Conservation (phyloP, 257 asterid species). For the Hygrophila difformis region DNA sequence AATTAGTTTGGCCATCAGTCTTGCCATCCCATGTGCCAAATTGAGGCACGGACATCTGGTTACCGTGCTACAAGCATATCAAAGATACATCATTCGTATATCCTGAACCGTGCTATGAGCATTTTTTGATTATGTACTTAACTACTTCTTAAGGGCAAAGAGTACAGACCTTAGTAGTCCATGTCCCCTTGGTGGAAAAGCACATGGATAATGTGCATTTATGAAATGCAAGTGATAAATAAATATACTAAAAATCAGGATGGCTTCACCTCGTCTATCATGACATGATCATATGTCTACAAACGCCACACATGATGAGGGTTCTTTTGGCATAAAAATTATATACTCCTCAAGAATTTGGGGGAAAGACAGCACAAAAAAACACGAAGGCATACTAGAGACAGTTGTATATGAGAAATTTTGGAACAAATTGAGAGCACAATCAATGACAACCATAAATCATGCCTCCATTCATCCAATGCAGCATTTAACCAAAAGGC, state of each 20-base stretch:
- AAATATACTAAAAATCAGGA: too few relatives aligned
- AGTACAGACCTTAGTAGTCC: slow-evolving; percentile 3
- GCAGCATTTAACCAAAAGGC: too few relatives aligned
- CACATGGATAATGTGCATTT: slow-evolving; percentile 17
- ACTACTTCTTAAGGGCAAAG: background rate
- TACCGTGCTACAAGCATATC: slow-evolving; percentile 14
- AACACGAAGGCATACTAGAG: background rate
- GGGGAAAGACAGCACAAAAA: too few relatives aligned
- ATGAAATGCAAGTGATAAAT: background rate
- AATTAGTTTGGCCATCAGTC: slow-evolving; percentile 26
- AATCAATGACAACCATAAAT: too few relatives aligned
- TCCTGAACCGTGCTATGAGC: slow-evolving; percentile 27
- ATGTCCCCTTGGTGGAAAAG: slow-evolving; percentile 23
- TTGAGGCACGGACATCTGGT: slow-evolving; percentile 38
- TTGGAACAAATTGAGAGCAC: background rate
- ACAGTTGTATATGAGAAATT: background rate
- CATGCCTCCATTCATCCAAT: too few relatives aligned
- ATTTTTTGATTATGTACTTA: background rate
- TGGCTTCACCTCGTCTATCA: background rate
- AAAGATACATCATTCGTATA: slow-evolving; percentile 16
- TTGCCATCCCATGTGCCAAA: slow-evolving; percentile 54
- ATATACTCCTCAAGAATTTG: too few relatives aligned
- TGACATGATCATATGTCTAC: background rate
- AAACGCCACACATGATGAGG: background rate
- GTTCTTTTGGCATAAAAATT: background rate